phyloP scores from a whole-genome alignment of 148 eudicot genomes.

The Gaultheria prostrata region DNA sequence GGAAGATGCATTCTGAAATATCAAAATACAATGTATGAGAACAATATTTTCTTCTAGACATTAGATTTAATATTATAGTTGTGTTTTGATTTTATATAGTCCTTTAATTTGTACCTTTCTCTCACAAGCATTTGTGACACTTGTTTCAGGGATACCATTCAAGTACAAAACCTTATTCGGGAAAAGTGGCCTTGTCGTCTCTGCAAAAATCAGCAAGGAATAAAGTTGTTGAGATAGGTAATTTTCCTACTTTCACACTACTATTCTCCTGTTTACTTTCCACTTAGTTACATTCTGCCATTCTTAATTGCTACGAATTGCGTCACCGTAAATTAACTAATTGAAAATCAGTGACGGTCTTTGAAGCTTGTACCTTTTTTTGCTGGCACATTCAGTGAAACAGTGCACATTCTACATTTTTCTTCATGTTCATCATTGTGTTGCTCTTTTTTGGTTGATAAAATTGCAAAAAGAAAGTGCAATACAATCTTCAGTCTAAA shows the following conservation, averaged over 20 bases:
- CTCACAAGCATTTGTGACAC: constrained; percentile 9
- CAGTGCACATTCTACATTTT: neutral
- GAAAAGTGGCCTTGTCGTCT: constrained; percentile 57
- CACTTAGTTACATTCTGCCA: neutral
- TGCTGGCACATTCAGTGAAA: neutral
- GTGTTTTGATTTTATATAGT: neutral
- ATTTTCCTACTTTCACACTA: neutral
- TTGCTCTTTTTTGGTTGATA: constrained; percentile 1
- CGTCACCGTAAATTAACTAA: neutral
- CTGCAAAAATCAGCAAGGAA: constrained; percentile 63
- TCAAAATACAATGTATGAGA: constrained; percentile 56
- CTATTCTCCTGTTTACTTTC: neutral
- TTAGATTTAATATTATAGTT: neutral
- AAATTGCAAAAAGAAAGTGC: neutral
- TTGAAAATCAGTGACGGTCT: neutral
- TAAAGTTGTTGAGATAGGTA: constrained; percentile 82
- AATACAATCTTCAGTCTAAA: too few relatives aligned
- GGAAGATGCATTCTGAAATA: constrained; percentile 55
- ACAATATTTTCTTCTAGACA: constrained; percentile 3
- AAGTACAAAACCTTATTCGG: constrained; percentile 58
- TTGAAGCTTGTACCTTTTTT: neutral
- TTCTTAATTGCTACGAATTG: neutral
- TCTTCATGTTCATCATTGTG: neutral
- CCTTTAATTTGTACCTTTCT: neutral
- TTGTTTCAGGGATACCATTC: constrained; percentile 73